These are phyloP conservation scores for Scenedesmus sp. DNA, from an alignment of 163 green algal genomes.

Conservation along the genomic window DNA sequence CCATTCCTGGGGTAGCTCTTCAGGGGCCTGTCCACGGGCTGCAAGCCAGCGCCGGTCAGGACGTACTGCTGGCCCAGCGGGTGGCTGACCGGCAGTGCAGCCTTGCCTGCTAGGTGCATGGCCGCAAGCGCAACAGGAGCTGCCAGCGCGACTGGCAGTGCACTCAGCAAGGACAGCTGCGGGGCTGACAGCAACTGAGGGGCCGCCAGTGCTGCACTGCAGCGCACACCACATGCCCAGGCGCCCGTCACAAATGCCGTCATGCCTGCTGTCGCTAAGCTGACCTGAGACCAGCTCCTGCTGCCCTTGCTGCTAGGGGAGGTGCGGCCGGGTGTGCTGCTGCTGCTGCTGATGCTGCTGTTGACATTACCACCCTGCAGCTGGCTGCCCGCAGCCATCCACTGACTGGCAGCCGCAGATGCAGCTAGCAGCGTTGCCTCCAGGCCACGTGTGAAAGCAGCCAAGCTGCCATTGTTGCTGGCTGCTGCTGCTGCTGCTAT, in stretches of 20 bases:
- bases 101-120: constrained; percentile 26
- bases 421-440: constrained; percentile 11
- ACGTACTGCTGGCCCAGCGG: constrained; percentile 52
- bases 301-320: not conserved
- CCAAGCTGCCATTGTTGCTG: not conserved
- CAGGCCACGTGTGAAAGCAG: not conserved
- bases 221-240: constrained; percentile 29
- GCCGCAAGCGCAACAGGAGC: constrained; percentile 22
- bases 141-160: not conserved
- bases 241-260: not conserved
- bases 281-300: not conserved
- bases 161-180: not conserved
- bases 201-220: constrained; percentile 10
- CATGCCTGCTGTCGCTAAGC: not conserved
- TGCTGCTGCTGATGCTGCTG: constrained; percentile 1
- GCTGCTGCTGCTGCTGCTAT: constrained; percentile 16
- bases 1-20: constrained; percentile 1
- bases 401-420: not conserved
- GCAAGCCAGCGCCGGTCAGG: constrained; percentile 14
- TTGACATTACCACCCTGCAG: not conserved
- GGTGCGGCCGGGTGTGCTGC: not conserved
- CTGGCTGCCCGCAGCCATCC: not conserved
- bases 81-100: constrained; percentile 25
- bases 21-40: constrained; percentile 4
- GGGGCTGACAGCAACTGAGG: constrained; percentile 21